Conservation (phyloP, 2,329 filamentous ascomycete species). For the Kalmusia sp. region DNA sequence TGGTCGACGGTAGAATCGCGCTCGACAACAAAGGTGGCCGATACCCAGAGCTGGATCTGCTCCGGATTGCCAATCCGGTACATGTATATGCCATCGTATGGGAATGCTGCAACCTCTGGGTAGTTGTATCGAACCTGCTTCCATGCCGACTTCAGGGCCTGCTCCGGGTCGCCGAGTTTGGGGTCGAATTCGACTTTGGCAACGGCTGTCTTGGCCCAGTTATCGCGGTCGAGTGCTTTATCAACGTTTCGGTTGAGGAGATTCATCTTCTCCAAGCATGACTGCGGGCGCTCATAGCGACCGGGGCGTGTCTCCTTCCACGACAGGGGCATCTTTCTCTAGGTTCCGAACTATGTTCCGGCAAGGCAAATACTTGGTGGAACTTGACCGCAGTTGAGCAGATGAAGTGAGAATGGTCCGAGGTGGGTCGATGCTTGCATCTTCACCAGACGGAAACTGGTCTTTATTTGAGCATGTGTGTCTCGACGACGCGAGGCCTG, state of each 20-base stretch:
- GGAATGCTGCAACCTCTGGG: conserved; percentile 33
- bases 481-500: neutral
- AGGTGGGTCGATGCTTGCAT: neutral
- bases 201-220: conserved; percentile 34
- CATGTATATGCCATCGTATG: conserved; percentile 30
- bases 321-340: conserved; percentile 9
- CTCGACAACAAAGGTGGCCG: conserved; percentile 28
- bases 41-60: conserved; percentile 30
- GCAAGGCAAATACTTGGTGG: too few relatives aligned
- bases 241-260: conserved; percentile 31
- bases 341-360: too few relatives aligned
- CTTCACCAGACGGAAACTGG: neutral
- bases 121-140: conserved; percentile 36
- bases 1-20: conserved; percentile 26
- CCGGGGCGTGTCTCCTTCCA: conserved; percentile 34
- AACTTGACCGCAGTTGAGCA: neutral
- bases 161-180: conserved; percentile 24
- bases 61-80: conserved; percentile 29
- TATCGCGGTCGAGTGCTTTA: conserved; percentile 31
- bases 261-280: conserved; percentile 29
- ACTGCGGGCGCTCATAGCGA: conserved; percentile 32
- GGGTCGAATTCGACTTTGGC: conserved; percentile 31
- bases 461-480: neutral
- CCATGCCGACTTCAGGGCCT: conserved; percentile 26
- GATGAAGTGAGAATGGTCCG: neutral